phyloP scores from a whole-genome alignment of 2,329 filamentous ascomycete genomes.

The Boeremia lycopersici region DNA sequence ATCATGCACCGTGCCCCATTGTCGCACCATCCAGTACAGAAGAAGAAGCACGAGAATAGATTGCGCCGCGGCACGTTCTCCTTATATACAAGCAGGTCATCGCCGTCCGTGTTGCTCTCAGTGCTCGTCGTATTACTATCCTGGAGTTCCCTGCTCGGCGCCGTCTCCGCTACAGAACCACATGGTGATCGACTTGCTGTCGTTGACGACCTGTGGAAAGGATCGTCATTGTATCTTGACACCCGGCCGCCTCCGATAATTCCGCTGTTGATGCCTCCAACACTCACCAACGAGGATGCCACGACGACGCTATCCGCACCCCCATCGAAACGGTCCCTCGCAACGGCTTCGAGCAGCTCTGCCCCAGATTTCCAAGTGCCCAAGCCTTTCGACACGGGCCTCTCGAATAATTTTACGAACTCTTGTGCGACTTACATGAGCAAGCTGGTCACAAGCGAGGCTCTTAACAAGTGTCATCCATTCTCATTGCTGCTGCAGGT shows the following conservation, averaged over 20 bases:
- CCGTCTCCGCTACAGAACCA: constrained; percentile 31
- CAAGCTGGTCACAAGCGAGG: constrained; percentile 66
- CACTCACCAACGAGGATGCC: constrained; percentile 32
- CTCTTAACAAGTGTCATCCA: constrained; percentile 77
- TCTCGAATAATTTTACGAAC: constrained; percentile 60
- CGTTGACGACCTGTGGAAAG: constrained; percentile 36
- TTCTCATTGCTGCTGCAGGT: constrained; percentile 84
- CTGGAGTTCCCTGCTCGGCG: constrained; percentile 35
- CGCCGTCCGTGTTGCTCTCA: constrained; percentile 29
- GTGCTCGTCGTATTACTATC: constrained; percentile 34
- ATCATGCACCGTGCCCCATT: constrained; percentile 25
- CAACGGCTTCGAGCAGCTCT: constrained; percentile 29
- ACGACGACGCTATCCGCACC: constrained; percentile 28
- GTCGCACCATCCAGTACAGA: constrained; percentile 43
- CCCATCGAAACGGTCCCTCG: constrained; percentile 33
- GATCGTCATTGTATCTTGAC: constrained; percentile 40
- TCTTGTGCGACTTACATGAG: constrained; percentile 72
- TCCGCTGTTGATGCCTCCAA: constrained; percentile 44
- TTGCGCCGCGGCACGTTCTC: constrained; percentile 22
- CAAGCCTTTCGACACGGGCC: constrained; percentile 54
- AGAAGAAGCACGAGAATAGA: constrained; percentile 28
- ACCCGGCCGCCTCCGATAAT: constrained; percentile 35
- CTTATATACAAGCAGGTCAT: constrained; percentile 23
- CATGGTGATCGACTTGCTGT: constrained; percentile 41
- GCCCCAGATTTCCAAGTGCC: constrained; percentile 44